Evolutionary conservation across 805 yeast species (phyloP).

Genomic region (Spencermartinsiella europaea): DNA sequence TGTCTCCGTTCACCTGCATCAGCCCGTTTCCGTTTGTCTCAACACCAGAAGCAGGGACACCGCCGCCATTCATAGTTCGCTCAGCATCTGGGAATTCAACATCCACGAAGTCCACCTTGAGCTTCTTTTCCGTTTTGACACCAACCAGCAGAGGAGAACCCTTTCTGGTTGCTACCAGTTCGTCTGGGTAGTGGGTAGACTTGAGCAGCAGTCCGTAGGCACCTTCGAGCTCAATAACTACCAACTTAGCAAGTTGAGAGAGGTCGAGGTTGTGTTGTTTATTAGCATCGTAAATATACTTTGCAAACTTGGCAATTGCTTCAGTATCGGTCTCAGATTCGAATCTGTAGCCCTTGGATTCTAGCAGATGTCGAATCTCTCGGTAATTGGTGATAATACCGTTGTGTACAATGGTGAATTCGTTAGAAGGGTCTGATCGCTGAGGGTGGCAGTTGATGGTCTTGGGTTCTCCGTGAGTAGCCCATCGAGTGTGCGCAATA

Average conservation of each 20-base stretch:
- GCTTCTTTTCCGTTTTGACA: constrained; percentile 90
- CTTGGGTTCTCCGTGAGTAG: constrained; percentile 95
- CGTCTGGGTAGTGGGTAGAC: constrained; percentile 90
- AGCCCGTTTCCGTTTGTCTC: neutral
- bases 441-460: constrained; percentile 92
- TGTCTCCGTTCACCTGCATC: constrained; percentile 20
- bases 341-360: constrained; percentile 73
- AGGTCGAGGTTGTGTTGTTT: constrained; percentile 74
- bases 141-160: constrained; percentile 98
- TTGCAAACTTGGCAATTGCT: constrained; percentile 92
- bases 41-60: constrained; percentile 9
- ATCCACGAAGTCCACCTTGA: constrained; percentile 97
- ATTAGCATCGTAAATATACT: constrained; percentile 82
- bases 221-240: constrained; percentile 89
- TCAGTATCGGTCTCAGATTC: constrained; percentile 97
- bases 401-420: constrained; percentile 91
- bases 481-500: constrained; percentile 99
- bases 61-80: constrained; percentile 11
- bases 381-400: constrained; percentile 97
- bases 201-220: constrained; percentile 94
- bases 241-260: constrained; percentile 88
- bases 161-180: constrained; percentile 93
- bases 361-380: constrained; percentile 78
- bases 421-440: constrained; percentile 74
- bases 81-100: constrained; percentile 82